A percentile compares a stretch with the other conserved stretches of the same genome.
Evolutionary conservation across 805 yeast species (phyloP).

Genomic region (Myxozyma mucilagina): DNA sequence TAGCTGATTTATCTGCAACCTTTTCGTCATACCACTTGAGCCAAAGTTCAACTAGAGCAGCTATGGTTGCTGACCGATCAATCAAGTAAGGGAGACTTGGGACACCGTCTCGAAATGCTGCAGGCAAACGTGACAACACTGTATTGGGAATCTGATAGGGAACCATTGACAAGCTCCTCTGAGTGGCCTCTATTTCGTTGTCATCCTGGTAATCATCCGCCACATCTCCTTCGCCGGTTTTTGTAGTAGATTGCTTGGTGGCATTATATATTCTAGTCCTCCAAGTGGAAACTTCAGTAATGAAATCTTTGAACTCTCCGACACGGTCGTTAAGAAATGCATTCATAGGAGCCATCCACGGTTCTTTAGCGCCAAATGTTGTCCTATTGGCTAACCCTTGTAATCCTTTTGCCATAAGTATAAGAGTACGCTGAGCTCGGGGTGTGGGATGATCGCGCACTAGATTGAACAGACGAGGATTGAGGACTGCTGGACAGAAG

Average conservation of each 20-base stretch:
- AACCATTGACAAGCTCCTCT: conserved; percentile 14
- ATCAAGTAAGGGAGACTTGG: conserved; percentile 40
- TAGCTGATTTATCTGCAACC: conserved; percentile 6
- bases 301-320: conserved; percentile 63
- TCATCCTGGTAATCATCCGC: conserved; percentile 14
- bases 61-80: conserved; percentile 39
- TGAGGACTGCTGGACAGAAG: conserved; percentile 87
- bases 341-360: conserved; percentile 72
- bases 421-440: conserved; percentile 70
- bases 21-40: conserved; percentile 24
- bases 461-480: conserved; percentile 81
- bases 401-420: conserved; percentile 75
- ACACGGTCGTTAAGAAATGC: conserved; percentile 60
- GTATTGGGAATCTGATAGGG: conserved; percentile 23
- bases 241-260: conserved; percentile 33
- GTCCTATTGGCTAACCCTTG: conserved; percentile 78
- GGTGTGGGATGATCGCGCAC: conserved; percentile 71
- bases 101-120: conserved; percentile 21
- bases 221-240: conserved; percentile 35
- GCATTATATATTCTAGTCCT: conserved; percentile 7
- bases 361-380: conserved; percentile 78
- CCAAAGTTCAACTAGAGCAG: conserved; percentile 39
- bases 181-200: conserved; percentile 13
- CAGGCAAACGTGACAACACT: conserved; percentile 23
- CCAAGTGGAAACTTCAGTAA: conserved; percentile 59